Evolutionary conservation across 2,329 filamentous ascomycete species (phyloP).

Genomic region (Leptoxyphium fumago): DNA sequence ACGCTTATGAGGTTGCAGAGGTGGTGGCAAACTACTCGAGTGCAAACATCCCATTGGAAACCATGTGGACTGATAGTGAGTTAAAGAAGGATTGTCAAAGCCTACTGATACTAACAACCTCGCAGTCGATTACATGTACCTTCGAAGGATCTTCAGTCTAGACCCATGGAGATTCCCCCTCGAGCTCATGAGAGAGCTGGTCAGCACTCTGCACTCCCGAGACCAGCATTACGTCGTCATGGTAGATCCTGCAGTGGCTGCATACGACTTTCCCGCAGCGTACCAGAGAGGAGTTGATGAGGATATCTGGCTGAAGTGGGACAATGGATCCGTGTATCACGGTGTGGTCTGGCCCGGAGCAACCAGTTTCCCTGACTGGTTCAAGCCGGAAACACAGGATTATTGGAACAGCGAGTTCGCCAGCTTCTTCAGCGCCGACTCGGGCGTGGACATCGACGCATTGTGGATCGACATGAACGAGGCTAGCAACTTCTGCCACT

Average conservation of each 20-base stretch:
- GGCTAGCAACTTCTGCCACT: conserved; percentile 39
- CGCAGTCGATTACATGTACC: conserved; percentile 23
- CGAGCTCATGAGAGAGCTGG: conserved; percentile 45
- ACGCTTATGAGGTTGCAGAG: conserved; percentile 50
- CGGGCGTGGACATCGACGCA: conserved; percentile 60
- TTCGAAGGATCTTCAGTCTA: conserved; percentile 45
- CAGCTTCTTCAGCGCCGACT: conserved; percentile 47
- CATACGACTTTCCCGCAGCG: conserved; percentile 29
- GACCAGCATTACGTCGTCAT: conserved; percentile 40
- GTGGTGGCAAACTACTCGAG: conserved; percentile 53
- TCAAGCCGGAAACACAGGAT: conserved; percentile 44
- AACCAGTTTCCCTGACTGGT: conserved; percentile 48
- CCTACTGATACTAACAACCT: not conserved
- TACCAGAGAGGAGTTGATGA: conserved; percentile 48
- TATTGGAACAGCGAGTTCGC: conserved; percentile 60
- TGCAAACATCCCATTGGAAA: conserved; percentile 53
- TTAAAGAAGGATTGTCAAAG: conserved; percentile 15
- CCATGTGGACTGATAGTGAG: conserved; percentile 53
- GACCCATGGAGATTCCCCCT: conserved; percentile 51
- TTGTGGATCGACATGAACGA: conserved; percentile 39
- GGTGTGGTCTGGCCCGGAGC: conserved; percentile 64
- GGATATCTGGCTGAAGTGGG: conserved; percentile 37
- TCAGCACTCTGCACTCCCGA: conserved; percentile 36
- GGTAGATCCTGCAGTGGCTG: conserved; percentile 52
- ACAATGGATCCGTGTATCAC: conserved; percentile 41